Conservation (phyloP, 1,139 yeast genomes). For the Suhomyces wounanorum region DNA sequence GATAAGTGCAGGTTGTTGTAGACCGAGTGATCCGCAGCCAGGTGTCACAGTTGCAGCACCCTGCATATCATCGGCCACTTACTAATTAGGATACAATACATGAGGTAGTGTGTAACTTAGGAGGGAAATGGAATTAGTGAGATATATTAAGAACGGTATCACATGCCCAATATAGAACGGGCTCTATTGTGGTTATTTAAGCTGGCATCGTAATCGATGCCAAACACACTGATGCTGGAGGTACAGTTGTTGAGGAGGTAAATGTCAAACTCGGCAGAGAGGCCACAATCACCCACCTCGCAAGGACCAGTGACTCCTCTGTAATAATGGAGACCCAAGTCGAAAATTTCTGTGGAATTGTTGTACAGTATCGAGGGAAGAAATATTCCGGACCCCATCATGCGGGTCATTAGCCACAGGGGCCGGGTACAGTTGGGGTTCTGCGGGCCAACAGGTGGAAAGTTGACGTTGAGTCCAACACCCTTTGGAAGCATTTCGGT, state of each 20-base stretch:
- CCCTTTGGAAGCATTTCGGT: conserved; percentile 37
- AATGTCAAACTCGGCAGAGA: conserved; percentile 33
- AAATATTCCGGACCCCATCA: conserved; percentile 39
- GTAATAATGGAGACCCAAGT: conserved; percentile 25
- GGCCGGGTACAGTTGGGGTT: conserved; percentile 38
- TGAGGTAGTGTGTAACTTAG: background rate
- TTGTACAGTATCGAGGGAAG: conserved; percentile 30
- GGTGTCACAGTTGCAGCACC: background rate
- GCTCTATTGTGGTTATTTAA: conserved; percentile 26
- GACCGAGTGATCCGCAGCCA: conserved; percentile 1
- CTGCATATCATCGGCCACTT: background rate
- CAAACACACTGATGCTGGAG: conserved; percentile 37
- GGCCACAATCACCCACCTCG: conserved; percentile 34
- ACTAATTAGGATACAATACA: background rate
- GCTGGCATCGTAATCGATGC: conserved; percentile 43
- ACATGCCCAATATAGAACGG: conserved; percentile 11
- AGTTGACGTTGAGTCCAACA: conserved; percentile 48
- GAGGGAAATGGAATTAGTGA: background rate
- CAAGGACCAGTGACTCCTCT: conserved; percentile 25
- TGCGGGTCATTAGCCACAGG: conserved; percentile 37
- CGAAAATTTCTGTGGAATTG: conserved; percentile 23
- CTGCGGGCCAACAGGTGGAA: conserved; percentile 42
- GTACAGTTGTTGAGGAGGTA: conserved; percentile 27
- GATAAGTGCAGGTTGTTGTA: background rate
- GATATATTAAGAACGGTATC: background rate